Evolutionary conservation across 2,329 filamentous ascomycete genomes (phyloP).

Genomic region (Ophiocordyceps unilateralis): DNA sequence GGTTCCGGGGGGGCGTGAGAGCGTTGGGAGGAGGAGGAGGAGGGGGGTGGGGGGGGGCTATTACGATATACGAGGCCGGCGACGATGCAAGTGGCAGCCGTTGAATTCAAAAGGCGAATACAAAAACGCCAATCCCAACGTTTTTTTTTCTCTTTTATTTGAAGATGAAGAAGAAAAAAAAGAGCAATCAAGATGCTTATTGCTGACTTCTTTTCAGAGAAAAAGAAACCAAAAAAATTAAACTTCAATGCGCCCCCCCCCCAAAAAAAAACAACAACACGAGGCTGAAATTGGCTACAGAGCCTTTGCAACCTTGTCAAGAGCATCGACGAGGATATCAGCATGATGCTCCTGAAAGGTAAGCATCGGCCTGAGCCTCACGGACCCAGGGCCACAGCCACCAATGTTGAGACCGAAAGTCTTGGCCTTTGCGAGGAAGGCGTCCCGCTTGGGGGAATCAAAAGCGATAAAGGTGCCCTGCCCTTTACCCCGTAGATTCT

Average conservation of each 20-base stretch:
- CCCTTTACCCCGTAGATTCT: conserved; percentile 72
- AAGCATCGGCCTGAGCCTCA: conserved; percentile 75
- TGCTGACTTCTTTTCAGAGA: too few relatives aligned
- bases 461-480: conserved; percentile 89
- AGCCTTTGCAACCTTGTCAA: conserved; percentile 55
- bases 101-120: too few relatives aligned
- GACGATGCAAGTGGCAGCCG: too few relatives aligned
- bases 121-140: too few relatives aligned
- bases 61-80: too few relatives aligned
- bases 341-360: conserved; percentile 86
- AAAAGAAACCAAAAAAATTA: not conserved
- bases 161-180: too few relatives aligned
- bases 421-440: conserved; percentile 67
- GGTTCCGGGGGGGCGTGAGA: too few relatives aligned
- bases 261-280: too few relatives aligned
- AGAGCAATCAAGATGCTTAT: too few relatives aligned
- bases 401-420: conserved; percentile 71
- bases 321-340: conserved; percentile 60
- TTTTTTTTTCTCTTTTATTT: too few relatives aligned
- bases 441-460: conserved; percentile 65
- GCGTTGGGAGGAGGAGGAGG: too few relatives aligned
- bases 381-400: conserved; percentile 57
- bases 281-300: conserved; percentile 7
- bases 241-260: not conserved
- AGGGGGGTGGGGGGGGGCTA: too few relatives aligned